Evolutionary conservation across 2,329 filamentous ascomycete genomes (phyloP).

Genomic region (Metarhizium guizhouense): DNA sequence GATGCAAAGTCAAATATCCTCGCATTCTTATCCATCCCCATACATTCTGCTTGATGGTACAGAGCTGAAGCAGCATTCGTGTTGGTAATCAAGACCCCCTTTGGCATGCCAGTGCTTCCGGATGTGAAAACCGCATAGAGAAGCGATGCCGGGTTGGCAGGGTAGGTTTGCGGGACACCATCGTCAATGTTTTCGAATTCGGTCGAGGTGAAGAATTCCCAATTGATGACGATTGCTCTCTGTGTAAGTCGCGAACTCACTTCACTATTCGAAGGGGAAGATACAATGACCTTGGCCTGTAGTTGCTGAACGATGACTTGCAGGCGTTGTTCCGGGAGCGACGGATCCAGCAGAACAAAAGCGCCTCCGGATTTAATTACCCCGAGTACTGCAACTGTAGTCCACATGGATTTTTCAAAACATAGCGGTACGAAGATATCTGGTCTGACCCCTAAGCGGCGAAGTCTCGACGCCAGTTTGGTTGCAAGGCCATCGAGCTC

Average conservation of each 20-base stretch:
- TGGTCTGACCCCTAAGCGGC: background rate
- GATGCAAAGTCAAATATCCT: constrained; percentile 8
- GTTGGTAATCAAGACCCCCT: constrained; percentile 11
- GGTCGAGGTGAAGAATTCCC: background rate
- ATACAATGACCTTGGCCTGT: constrained; percentile 4
- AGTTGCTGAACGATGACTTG: constrained; percentile 8
- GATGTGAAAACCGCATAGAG: constrained; percentile 10
- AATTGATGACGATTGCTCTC: background rate
- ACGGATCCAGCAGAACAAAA: constrained; percentile 16
- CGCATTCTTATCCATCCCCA: background rate
- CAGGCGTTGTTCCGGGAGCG: constrained; percentile 12
- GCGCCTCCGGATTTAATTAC: constrained; percentile 19
- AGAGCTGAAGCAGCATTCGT: constrained; percentile 3
- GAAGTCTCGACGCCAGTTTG: background rate
- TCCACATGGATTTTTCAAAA: constrained; percentile 18
- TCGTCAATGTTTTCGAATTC: background rate
- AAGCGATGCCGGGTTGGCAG: background rate
- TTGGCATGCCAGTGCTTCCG: constrained; percentile 13
- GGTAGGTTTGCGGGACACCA: background rate
- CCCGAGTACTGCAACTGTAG: constrained; percentile 15
- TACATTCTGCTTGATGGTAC: background rate
- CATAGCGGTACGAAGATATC: constrained; percentile 14
- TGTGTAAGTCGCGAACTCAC: background rate
- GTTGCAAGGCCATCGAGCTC: constrained; percentile 17
- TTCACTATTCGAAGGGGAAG: background rate